Evolutionary conservation across 2,329 filamentous ascomycete genomes (phyloP).

Genomic region (Cordyceps fumosorosea): DNA sequence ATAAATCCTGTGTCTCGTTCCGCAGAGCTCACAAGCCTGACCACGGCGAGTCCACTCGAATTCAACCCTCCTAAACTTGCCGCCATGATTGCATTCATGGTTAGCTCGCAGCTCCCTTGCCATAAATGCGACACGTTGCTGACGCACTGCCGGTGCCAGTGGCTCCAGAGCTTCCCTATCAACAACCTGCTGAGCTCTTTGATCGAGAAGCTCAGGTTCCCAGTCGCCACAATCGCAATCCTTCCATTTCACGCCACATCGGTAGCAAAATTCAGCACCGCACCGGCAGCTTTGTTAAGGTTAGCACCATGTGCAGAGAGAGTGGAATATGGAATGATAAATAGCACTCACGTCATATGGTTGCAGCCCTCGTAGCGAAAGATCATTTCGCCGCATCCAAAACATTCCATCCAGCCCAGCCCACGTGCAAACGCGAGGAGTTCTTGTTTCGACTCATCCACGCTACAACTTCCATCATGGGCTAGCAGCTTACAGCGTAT

Average conservation of each 20-base stretch:
- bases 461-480: constrained; percentile 6
- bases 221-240: constrained; percentile 11
- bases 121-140: constrained; percentile 5
- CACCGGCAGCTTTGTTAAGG: constrained; percentile 8
- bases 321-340: neutral
- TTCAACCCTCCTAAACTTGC: constrained; percentile 10
- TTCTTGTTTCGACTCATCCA: constrained; percentile 7
- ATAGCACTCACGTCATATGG: constrained; percentile 13
- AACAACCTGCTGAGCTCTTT: constrained; percentile 13
- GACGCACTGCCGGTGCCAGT: constrained; percentile 7
- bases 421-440: neutral
- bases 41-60: neutral
- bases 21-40: constrained; percentile 7
- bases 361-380: constrained; percentile 12
- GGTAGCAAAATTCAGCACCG: constrained; percentile 12
- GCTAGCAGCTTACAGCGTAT: constrained; percentile 8
- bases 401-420: constrained; percentile 9
- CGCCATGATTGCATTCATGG: constrained; percentile 7
- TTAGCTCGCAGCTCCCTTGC: constrained; percentile 7
- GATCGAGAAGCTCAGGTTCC: constrained; percentile 11
- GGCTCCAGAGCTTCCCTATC: constrained; percentile 12
- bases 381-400: constrained; percentile 13
- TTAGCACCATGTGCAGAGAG: neutral
- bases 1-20: constrained; percentile 5
- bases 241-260: constrained; percentile 14